A percentile compares a stretch with the other conserved stretches of the same genome.
Evolutionary conservation across 2,329 filamentous ascomycete genomes (phyloP).

Genomic region (Colletotrichum simmondsii): DNA sequence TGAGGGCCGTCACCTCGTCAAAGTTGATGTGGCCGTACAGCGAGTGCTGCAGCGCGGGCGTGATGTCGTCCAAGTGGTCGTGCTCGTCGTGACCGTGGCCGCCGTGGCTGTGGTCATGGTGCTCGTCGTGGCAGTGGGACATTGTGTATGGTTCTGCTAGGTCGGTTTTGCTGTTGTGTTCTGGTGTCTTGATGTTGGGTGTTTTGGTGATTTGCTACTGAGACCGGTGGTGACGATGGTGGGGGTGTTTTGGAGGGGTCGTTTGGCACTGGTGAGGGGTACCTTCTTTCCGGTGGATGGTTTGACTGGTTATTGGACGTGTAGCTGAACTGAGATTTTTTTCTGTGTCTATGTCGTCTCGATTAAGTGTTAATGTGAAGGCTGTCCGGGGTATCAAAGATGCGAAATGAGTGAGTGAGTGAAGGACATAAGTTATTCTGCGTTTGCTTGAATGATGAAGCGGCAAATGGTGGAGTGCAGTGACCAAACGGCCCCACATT

Average conservation of each 20-base stretch:
- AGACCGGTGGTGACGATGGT: not conserved
- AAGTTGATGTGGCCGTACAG: constrained; percentile 95
- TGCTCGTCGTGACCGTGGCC: constrained; percentile 71
- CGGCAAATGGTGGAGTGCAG: not conserved
- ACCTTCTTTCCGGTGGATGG: not conserved
- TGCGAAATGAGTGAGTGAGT: not conserved
- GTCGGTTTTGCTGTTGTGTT: not conserved
- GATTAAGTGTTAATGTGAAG: too few species aligned
- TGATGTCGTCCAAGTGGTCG: constrained; percentile 92
- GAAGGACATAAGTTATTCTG: not conserved
- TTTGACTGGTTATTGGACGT: too few species aligned
- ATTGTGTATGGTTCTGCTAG: too few species aligned
- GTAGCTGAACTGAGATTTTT: too few species aligned
- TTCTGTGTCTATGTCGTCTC: too few species aligned
- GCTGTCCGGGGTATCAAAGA: too few species aligned
- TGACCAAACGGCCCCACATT: constrained; percentile 5
- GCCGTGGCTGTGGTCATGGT: constrained; percentile 60
- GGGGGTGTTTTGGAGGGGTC: not conserved
- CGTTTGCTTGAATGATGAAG: not conserved
- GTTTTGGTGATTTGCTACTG: too few species aligned
- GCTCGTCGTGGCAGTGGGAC: constrained; percentile 64
- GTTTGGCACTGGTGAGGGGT: not conserved
- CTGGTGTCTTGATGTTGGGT: too few species aligned
- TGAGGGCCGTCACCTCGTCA: constrained; percentile 83
- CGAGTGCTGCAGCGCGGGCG: constrained; percentile 88